These are phyloP conservation scores for Spinacia oleracea DNA, from an alignment of 179 eudicot genomes.

Conservation along the genomic window DNA sequence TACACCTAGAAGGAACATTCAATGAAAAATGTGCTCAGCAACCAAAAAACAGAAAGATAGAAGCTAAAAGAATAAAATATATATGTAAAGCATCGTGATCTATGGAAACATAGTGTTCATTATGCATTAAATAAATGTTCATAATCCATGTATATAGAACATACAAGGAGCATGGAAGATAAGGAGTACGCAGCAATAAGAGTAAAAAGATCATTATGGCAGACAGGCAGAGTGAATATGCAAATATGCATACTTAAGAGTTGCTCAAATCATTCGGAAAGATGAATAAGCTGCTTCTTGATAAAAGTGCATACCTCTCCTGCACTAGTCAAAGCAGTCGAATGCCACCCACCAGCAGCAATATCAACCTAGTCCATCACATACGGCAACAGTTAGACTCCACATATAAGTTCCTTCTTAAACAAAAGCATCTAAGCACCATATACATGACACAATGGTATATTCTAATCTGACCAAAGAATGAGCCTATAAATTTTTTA, in stretches of 20 bases:
- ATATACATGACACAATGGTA: neutral
- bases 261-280: neutral
- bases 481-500: neutral
- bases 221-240: neutral
- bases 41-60: neutral
- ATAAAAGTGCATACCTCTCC: constrained; percentile 69
- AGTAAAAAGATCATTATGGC: neutral
- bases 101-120: neutral
- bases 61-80: neutral
- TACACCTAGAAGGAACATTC: constrained; percentile 54
- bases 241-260: neutral
- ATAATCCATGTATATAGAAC: neutral
- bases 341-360: constrained; percentile 99
- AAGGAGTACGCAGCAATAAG: neutral
- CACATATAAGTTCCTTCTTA: neutral
- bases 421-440: constrained; percentile 1
- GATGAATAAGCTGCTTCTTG: neutral
- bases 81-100: neutral
- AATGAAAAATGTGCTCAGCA: neutral
- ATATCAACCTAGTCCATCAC: constrained; percentile 70
- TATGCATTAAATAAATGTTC: no score
- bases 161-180: neutral
- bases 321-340: constrained; percentile 79
- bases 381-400: neutral
- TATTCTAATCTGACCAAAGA: neutral